Percentiles rank a stretch among this genome's conserved stretches.
phyloP scores from a whole-genome alignment of 2,329 filamentous ascomycete genomes.

The Sclerotinia sclerotiorum region DNA sequence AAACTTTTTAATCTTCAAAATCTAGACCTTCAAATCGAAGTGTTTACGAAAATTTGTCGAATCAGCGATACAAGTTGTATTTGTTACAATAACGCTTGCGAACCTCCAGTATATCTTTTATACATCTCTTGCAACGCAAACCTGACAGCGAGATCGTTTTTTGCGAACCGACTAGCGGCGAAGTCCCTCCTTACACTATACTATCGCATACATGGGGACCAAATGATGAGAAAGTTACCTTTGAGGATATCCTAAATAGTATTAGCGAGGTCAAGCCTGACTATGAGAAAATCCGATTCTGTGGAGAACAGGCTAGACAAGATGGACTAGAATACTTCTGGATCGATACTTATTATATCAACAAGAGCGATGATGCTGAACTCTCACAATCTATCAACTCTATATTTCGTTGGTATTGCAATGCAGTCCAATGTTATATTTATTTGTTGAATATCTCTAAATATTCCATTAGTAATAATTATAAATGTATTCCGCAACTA shows the following conservation, averaged over 20 bases:
- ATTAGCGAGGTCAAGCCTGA: neutral
- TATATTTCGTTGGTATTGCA: neutral
- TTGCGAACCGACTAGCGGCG: no score
- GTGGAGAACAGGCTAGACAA: conserved; percentile 1
- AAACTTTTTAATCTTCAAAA: no score
- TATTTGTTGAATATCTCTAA: neutral
- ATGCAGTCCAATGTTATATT: neutral
- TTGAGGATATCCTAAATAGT: neutral
- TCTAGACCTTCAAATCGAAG: no score
- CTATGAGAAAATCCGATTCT: conserved; percentile 5
- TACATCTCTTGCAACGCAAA: no score
- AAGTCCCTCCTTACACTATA: neutral
- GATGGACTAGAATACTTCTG: conserved; percentile 9
- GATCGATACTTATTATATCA: conserved; percentile 16
- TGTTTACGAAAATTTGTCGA: no score
- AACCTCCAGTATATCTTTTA: no score
- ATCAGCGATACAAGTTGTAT: no score
- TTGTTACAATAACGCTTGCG: no score
- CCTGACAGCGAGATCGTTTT: no score
- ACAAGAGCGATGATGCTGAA: neutral
- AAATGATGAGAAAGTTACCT: conserved; percentile 1
- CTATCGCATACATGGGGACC: conserved; percentile 14
- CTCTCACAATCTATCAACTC: neutral
- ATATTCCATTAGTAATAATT: neutral
- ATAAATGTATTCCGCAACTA: neutral